Evolutionary conservation across 2,329 filamentous ascomycete species (phyloP), one percentile per base, ranked within the genome.

Genomic region (Dactylellina leptospora): DNA sequence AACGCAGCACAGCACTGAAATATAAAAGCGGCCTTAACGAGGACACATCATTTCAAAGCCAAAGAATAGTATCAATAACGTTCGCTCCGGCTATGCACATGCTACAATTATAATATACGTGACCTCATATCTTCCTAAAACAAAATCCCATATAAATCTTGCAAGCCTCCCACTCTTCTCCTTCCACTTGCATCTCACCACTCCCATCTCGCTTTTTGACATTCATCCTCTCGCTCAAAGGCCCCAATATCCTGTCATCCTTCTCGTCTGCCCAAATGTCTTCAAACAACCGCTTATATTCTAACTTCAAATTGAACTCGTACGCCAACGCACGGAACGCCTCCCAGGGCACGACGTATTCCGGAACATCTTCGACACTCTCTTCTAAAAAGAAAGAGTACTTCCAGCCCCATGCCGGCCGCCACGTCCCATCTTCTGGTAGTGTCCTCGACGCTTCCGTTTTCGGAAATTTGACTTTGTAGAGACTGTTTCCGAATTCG

Each of bases 341-440:
- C 79, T 96, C 93, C 93, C 95, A 99, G 0, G 95, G 95, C 0
- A 99, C 95, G 1, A 99, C 93, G 79, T 96, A 99, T 82, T 99
- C 95, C 1, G 95, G 93, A 5, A 96, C 91, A 78, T 93, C 91
- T 79, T 97, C 93, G 18, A 99, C 95, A 0, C 95, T 95, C 81
- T 99, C 95, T 77, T 95, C 89, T 63, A 99, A 87, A 80, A 92
- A 96, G 83, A 96, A 99, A 78, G 88, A 96, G 82, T 99, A 99
- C 80, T 95, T 96, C 93, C 95, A 97, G 53, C 93, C 95, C 78
- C 92, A 97, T 0, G 95, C 92, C 3, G 95, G 95, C 3, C 95
- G 88, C 82, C 99, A 99, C 28, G 95, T 85, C 58, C 95, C 95
- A 78, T 97, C 92, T 18, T 87, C 84, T 3, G 93, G 92, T 0